These are phyloP conservation scores for Stephanodiscus triporus DNA, from an alignment of 108 stramenopile genomes.

Conservation along the genomic window DNA sequence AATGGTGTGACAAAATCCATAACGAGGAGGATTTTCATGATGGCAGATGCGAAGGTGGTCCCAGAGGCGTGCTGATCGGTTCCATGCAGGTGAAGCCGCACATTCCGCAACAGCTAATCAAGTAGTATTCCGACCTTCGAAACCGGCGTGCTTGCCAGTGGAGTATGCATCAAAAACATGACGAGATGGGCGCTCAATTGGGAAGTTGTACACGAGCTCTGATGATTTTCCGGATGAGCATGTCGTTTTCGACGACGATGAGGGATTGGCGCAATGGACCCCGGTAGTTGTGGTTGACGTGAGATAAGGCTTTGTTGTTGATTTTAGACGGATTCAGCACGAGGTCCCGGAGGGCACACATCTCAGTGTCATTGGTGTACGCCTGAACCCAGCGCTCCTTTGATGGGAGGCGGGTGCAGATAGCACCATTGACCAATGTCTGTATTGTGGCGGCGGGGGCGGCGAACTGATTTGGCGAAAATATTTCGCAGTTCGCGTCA, in stretches of 20 bases:
- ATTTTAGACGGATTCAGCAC: background rate
- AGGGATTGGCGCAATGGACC: background rate
- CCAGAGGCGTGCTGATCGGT: background rate
- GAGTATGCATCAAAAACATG: conserved; percentile 1
- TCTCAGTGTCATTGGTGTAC: background rate
- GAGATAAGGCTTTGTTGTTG: background rate
- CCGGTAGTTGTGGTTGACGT: background rate
- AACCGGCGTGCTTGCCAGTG: conserved; percentile 1
- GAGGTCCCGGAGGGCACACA: background rate
- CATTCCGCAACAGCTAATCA: background rate
- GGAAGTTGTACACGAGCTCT: background rate
- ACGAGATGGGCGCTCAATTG: background rate
- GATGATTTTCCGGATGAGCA: conserved; percentile 4
- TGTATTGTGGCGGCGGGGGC: no score
- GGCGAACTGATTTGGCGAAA: no score
- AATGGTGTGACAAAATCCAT: conserved; percentile 7
- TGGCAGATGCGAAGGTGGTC: conserved; percentile 7
- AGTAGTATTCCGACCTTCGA: conserved; percentile 1
- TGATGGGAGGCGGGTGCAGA: no score
- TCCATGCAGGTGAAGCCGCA: background rate
- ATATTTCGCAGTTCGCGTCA: no score
- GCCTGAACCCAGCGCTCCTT: no score
- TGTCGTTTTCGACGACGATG: conserved; percentile 10
- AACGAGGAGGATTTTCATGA: conserved; percentile 7
- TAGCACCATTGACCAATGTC: no score